Evolutionary conservation across 1,139 yeast species (phyloP).

Genomic region (Saccharomyces hybrid): DNA sequence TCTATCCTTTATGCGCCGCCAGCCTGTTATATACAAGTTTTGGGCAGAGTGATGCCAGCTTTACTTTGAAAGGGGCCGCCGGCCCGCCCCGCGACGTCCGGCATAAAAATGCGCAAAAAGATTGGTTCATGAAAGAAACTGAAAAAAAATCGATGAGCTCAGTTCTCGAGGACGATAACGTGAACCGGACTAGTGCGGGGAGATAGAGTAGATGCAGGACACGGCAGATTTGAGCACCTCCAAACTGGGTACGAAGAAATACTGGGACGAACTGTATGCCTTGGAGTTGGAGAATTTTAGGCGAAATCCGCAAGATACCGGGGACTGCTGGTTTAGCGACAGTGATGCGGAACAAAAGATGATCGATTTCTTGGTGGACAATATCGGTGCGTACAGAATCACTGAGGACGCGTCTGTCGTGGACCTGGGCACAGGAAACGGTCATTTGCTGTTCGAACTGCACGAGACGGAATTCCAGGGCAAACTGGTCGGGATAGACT

Average conservation of each 20-base stretch:
- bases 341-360: constrained; percentile 82
- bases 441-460: constrained; percentile 71
- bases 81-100: background rate
- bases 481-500: constrained; percentile 68
- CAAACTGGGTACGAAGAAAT: constrained; percentile 68
- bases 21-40: background rate
- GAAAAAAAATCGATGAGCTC: constrained; percentile 3
- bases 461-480: constrained; percentile 52
- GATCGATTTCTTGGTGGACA: constrained; percentile 53
- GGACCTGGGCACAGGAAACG: constrained; percentile 95
- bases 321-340: constrained; percentile 95
- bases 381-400: constrained; percentile 32
- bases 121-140: background rate
- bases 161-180: background rate
- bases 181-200: background rate
- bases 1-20: background rate
- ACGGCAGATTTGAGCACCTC: constrained; percentile 56
- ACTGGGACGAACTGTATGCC: constrained; percentile 86
- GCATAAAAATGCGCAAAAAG: background rate
- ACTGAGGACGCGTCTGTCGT: constrained; percentile 39
- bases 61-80: background rate
- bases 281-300: constrained; percentile 64
- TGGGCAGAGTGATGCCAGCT: background rate
- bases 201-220: constrained; percentile 37
- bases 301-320: constrained; percentile 72